Percentiles rank a stretch among this genome's conserved stretches.
Evolutionary conservation across 2,329 filamentous ascomycete species (phyloP).

Genomic region (Neofusicoccum cordaticola): DNA sequence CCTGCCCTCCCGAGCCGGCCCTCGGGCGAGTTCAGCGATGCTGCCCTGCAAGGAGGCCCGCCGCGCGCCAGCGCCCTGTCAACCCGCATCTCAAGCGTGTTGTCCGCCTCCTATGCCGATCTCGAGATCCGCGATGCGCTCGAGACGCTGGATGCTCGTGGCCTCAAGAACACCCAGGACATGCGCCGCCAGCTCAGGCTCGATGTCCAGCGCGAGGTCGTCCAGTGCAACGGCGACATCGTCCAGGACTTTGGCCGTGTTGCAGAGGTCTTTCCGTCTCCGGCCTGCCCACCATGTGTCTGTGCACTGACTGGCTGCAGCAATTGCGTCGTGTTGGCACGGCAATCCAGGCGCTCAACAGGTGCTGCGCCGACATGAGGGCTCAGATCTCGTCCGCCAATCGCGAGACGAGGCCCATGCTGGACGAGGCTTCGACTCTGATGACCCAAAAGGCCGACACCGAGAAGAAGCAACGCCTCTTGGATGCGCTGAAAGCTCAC

Average conservation of each 20-base stretch:
- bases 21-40: constrained; percentile 13
- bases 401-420: constrained; percentile 67
- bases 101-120: constrained; percentile 91
- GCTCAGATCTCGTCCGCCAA: constrained; percentile 73
- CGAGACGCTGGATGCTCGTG: constrained; percentile 69
- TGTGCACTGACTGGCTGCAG: constrained; percentile 45
- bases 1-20: constrained; percentile 2
- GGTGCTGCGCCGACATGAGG: constrained; percentile 77
- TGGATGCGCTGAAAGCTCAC: constrained; percentile 74
- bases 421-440: constrained; percentile 73
- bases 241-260: constrained; percentile 85
- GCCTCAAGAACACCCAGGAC: constrained; percentile 70
- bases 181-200: constrained; percentile 75
- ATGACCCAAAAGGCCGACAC: constrained; percentile 70
- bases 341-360: constrained; percentile 75
- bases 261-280: constrained; percentile 62
- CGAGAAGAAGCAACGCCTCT: constrained; percentile 74
- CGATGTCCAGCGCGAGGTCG: constrained; percentile 86
- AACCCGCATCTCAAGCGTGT: constrained; percentile 76
- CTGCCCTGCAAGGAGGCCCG: neutral
- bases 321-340: constrained; percentile 83
- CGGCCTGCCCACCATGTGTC: too few species aligned
- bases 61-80: constrained; percentile 62
- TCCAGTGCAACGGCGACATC: constrained; percentile 86
- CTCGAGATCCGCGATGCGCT: constrained; percentile 86